phyloP scores from a whole-genome alignment of 257 asterid genomes.

The Capsicum baccatum region DNA sequence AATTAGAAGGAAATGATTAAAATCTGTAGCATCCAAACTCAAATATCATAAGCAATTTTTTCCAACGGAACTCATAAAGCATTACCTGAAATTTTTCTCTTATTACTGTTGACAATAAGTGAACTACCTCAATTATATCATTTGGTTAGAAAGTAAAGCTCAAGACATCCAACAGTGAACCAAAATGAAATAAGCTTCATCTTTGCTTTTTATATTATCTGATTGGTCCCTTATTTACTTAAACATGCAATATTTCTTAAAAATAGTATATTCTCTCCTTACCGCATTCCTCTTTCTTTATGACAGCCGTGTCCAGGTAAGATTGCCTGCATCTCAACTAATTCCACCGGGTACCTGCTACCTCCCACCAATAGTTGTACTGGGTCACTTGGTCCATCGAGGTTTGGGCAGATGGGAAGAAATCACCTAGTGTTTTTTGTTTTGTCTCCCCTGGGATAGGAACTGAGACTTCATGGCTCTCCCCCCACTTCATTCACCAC shows the following conservation, averaged over 20 bases:
- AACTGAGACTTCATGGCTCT: neutral
- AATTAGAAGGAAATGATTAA: neutral
- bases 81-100: neutral
- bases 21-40: neutral
- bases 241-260: neutral
- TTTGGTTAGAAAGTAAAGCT: neutral
- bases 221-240: neutral
- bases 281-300: neutral
- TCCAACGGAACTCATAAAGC: neutral
- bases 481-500: neutral
- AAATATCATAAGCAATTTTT: neutral
- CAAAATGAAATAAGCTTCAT: slow-evolving; percentile 2
- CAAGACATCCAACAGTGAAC: neutral
- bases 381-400: neutral
- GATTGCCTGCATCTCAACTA: neutral
- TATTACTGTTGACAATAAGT: neutral
- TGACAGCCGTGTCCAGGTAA: neutral
- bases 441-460: too few species aligned
- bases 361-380: neutral
- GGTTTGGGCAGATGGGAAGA: neutral
- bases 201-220: neutral
- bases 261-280: slow-evolving; percentile 7
- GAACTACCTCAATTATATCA: neutral
- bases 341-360: neutral
- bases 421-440: too few species aligned